Percentiles rank a stretch among this genome's conserved stretches.
These are phyloP conservation scores for Pistacia vera DNA, from an alignment of 345 rosid species.

Conservation along the genomic window DNA sequence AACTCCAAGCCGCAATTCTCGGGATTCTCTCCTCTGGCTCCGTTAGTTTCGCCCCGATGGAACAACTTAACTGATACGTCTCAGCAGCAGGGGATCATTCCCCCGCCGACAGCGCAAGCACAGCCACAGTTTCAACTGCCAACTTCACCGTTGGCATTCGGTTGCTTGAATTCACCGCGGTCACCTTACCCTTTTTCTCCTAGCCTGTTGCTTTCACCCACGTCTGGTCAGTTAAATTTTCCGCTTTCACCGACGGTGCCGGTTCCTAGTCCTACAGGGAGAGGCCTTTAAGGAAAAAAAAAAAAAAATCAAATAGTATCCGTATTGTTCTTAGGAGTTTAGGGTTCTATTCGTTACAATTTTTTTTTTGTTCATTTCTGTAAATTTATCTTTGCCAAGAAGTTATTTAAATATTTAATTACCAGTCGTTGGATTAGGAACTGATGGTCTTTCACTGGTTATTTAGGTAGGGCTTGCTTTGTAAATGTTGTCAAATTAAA, in stretches of 20 bases:
- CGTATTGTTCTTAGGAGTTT: constrained; percentile 11
- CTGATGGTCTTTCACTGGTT: neutral
- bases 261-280: constrained; percentile 68
- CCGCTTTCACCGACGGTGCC: constrained; percentile 78
- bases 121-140: constrained; percentile 49
- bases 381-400: constrained; percentile 19
- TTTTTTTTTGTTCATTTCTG: neutral
- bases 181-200: constrained; percentile 71
- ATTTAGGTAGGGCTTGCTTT: constrained; percentile 6
- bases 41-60: constrained; percentile 72
- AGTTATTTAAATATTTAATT: constrained; percentile 23
- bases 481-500: constrained; percentile 11
- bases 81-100: constrained; percentile 22
- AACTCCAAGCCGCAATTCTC: constrained; percentile 51
- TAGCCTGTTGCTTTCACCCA: constrained; percentile 58
- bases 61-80: constrained; percentile 30
- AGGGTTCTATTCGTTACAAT: neutral
- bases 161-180: constrained; percentile 78
- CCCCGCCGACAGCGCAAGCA: constrained; percentile 20
- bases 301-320: neutral
- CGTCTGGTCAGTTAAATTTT: constrained; percentile 53
- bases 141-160: constrained; percentile 54
- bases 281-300: constrained; percentile 42
- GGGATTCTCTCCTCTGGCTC: constrained; percentile 70
- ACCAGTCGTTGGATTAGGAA: constrained; percentile 16